These are phyloP conservation scores for Dentipellis sp. DNA, from an alignment of 768 basidiomycete genomes.

Conservation along the genomic window DNA sequence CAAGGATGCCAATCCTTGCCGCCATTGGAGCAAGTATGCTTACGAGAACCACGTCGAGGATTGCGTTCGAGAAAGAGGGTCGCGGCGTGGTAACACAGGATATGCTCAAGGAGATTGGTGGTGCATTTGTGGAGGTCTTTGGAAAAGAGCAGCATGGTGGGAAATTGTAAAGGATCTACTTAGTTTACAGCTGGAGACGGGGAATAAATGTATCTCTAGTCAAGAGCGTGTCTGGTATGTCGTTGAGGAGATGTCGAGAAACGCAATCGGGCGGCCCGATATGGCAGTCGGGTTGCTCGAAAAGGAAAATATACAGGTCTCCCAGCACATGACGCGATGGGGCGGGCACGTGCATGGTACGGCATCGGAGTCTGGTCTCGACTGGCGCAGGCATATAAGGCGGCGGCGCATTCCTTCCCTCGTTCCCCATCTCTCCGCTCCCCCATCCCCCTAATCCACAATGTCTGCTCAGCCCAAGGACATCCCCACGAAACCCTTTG, in stretches of 20 bases:
- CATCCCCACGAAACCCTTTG: slow-evolving; percentile 76
- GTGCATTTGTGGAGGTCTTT: slow-evolving; percentile 68
- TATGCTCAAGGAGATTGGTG: slow-evolving; percentile 40
- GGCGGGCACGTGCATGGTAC: slow-evolving; percentile 9
- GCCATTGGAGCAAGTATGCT: slow-evolving; percentile 83
- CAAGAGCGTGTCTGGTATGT: background rate
- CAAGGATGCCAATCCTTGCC: slow-evolving; percentile 73
- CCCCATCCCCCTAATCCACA: background rate
- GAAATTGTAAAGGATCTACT: slow-evolving; percentile 21
- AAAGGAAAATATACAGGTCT: background rate
- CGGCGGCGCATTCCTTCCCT: background rate
- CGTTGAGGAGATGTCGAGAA: background rate
- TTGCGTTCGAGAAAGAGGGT: slow-evolving; percentile 68
- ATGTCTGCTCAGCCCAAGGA: slow-evolving; percentile 50
- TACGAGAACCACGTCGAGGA: slow-evolving; percentile 73
- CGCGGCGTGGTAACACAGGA: slow-evolving; percentile 63
- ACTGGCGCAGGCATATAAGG: background rate
- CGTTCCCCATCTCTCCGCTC: background rate
- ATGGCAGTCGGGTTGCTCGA: background rate
- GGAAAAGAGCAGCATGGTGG: slow-evolving; percentile 37
- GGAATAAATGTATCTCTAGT: no score
- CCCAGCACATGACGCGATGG: background rate
- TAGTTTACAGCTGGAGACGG: background rate
- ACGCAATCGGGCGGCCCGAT: background rate
- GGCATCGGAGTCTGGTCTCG: background rate